Base-by-base conservation (phyloP, 148 eudicot species). In the Agrostemma githago region DNA sequence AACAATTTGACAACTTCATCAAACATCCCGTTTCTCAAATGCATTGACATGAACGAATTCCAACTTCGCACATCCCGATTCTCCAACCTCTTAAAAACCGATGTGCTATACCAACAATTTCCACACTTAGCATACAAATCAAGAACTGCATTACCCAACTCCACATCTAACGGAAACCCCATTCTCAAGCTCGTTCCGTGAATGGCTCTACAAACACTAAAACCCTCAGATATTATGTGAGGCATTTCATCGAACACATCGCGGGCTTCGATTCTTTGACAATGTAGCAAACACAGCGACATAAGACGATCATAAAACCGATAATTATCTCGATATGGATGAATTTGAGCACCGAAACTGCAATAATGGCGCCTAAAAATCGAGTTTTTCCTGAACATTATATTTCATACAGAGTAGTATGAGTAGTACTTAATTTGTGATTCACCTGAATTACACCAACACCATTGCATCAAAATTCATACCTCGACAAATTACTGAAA, bases 101-200 rank as follows among this genome's bases (percentile, higher is more conserved):
- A 83, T 39, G 76, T 75, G 0, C 91, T 82, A 46, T 82, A 89
- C 51, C 44, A 83, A 76, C 70, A 5, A 82, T 82, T 73, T 11
- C 92, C 92, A 81, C 95, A 93, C 71, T 93, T 93, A n/a, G 89
- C 88, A 68, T 93, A 91, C 76, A 89, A 91, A 86, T 91, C 97
- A 12, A 93, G 71, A 74, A 93, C 76, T 53, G 88, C 86, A 84
- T 81, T 88, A 17, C 87, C 97, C 74, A 93, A 66, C 61, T 78
- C 67, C 61, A 89, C 91, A 64, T 79, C 58, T n/a, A 81, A 82
- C 11, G 79, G 79, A 72, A 85, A 69, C 68, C 92, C 91, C 62
- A 77, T 72, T 53, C 77, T 88, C 64, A 93, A 71, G 72, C 88
- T 88, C 8, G 77, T 83, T 15, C 85, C 81, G 75, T 93, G 97